A percentile compares a stretch with the other conserved stretches of the same genome.
Evolutionary conservation across 2,329 filamentous ascomycete genomes (phyloP).

Genomic region (Pseudogymnoascus sp.): DNA sequence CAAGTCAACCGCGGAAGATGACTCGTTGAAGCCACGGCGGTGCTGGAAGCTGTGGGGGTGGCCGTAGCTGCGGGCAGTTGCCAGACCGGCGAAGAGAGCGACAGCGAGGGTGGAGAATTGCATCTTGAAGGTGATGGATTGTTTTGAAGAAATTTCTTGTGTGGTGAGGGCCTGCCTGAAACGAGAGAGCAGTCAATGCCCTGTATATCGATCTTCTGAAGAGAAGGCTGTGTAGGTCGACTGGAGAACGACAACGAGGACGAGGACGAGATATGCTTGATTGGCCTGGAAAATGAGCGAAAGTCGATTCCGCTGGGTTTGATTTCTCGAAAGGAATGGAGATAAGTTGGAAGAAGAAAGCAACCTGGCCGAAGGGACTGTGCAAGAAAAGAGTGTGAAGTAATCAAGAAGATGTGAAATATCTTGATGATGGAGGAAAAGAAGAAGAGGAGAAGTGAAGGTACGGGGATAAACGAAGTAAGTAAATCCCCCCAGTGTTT

Average conservation of each 20-base stretch:
- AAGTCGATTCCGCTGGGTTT: slow-evolving; percentile 7
- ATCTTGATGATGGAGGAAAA: slow-evolving; percentile 1
- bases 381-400: slow-evolving; percentile 9
- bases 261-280: not conserved
- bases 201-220: not conserved
- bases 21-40: slow-evolving; percentile 7
- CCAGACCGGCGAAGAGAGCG: not conserved
- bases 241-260: not conserved
- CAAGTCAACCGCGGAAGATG: not conserved
- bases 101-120: not conserved
- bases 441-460: not conserved
- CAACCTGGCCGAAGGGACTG: slow-evolving; percentile 8
- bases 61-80: not conserved
- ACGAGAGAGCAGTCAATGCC: slow-evolving; percentile 3
- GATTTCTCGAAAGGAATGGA: not conserved
- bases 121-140: slow-evolving; percentile 1
- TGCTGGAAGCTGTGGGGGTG: not conserved
- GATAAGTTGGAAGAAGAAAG: slow-evolving; percentile 1
- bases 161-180: slow-evolving; percentile 4
- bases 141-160: not conserved
- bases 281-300: slow-evolving; percentile 1
- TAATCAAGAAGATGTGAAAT: not conserved
- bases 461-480: not conserved
- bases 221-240: not conserved
- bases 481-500: not conserved